A percentile compares a stretch with the other conserved stretches of the same genome.
Conservation (phyloP, 768 basidiomycete species). For the Pisolithus marmoratus region DNA sequence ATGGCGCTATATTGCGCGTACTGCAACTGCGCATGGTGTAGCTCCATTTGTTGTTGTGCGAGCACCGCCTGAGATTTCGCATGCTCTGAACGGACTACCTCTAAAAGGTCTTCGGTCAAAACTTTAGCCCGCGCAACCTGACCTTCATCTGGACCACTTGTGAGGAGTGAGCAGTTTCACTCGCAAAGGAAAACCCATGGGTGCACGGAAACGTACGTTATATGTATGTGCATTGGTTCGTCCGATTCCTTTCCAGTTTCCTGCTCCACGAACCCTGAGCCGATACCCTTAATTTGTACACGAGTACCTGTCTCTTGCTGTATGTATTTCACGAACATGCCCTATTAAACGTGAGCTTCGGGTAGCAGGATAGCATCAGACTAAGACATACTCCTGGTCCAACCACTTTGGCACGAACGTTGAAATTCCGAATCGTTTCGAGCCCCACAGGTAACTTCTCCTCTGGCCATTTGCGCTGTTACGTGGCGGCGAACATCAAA, state of each 20-base stretch:
- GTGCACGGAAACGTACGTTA: slow-evolving; percentile 54
- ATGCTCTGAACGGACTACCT: slow-evolving; percentile 86
- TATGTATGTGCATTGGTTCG: slow-evolving; percentile 88
- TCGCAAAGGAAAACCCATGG: slow-evolving; percentile 15
- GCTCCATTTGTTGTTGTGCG: slow-evolving; percentile 78
- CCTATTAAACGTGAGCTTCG: slow-evolving; percentile 32
- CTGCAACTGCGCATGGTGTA: slow-evolving; percentile 77
- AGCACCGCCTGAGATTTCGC: slow-evolving; percentile 65
- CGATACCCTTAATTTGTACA: slow-evolving; percentile 94
- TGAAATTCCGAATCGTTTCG: slow-evolving; percentile 93
- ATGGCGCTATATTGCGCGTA: slow-evolving; percentile 70
- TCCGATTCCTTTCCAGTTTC: slow-evolving; percentile 86
- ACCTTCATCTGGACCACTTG: slow-evolving; percentile 72
- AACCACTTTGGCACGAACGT: slow-evolving; percentile 95
- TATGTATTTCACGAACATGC: slow-evolving; percentile 97
- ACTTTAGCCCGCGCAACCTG: slow-evolving; percentile 85
- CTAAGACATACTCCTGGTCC: slow-evolving; percentile 70
- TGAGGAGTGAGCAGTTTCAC: slow-evolving; percentile 1
- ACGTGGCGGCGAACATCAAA: slow-evolving; percentile 8
- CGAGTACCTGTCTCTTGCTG: slow-evolving; percentile 94
- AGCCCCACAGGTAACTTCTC: slow-evolving; percentile 88
- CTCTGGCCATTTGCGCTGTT: slow-evolving; percentile 94
- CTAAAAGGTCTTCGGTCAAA: slow-evolving; percentile 81
- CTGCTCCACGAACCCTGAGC: slow-evolving; percentile 91
- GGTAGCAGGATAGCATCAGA: too few species aligned